A percentile compares a stretch with the other conserved stretches of the same genome.
Evolutionary conservation across 202 grass and related monocot genomes (phyloP).

Genomic region (Bolboschoenoplectus hybrid): DNA sequence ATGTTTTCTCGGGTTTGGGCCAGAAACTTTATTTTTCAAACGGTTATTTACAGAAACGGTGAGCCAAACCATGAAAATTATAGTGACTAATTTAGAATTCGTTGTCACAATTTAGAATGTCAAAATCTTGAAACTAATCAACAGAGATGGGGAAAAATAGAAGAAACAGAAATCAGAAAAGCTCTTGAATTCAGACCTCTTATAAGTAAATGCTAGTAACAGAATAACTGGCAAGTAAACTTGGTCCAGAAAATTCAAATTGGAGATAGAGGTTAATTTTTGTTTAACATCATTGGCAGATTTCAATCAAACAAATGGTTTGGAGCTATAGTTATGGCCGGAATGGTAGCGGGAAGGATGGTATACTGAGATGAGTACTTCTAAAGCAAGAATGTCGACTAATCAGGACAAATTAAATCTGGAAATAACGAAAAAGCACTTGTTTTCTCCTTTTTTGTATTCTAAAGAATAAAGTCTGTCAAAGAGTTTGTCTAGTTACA

Average conservation of each 20-base stretch:
- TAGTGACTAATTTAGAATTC: not conserved
- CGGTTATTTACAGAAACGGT: not conserved
- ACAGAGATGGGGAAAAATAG: not conserved
- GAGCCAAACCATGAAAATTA: not conserved
- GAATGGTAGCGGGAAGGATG: constrained; percentile 49
- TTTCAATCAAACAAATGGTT: constrained; percentile 55
- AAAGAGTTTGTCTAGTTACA: not conserved
- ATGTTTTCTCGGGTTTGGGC: not conserved
- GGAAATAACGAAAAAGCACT: not conserved
- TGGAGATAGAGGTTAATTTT: not conserved
- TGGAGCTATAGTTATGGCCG: constrained; percentile 47
- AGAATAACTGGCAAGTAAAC: not conserved
- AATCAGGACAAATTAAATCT: not conserved
- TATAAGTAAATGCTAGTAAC: not conserved
- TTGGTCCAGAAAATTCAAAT: not conserved
- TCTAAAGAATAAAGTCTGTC: not conserved
- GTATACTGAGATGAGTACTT: constrained; percentile 35
- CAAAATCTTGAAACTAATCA: not conserved
- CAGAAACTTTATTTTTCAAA: not conserved
- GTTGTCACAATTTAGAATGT: not conserved
- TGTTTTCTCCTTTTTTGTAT: not conserved
- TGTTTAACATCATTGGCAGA: constrained; percentile 31
- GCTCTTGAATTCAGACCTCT: not conserved
- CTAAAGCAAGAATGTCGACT: not conserved
- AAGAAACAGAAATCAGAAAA: not conserved